Percentiles rank a stretch among this genome's conserved stretches.
Conservation (phyloP, 2,329 filamentous ascomycete species). For the Periconia sp. region DNA sequence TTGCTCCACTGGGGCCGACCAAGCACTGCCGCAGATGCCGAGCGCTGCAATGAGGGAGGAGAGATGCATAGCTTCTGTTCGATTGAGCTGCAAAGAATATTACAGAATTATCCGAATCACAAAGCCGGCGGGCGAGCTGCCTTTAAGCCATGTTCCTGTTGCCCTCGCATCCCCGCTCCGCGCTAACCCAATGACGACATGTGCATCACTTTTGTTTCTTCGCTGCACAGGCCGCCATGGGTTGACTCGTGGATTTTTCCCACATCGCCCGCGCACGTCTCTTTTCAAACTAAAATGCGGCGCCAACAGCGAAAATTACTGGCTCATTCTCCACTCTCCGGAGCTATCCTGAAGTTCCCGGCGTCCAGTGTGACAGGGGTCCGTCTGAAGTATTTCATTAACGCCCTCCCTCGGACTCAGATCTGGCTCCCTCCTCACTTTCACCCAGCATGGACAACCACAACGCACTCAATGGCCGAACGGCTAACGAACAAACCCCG, state of each 20-base stretch:
- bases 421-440: conserved; percentile 12
- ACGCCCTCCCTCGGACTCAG: conserved; percentile 3
- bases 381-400: conserved; percentile 1
- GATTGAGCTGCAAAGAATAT: conserved; percentile 21
- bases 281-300: conserved; percentile 5
- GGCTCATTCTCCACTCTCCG: not conserved
- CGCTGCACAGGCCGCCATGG: conserved; percentile 11
- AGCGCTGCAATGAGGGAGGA: conserved; percentile 35
- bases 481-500: conserved; percentile 38
- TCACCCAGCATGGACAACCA: conserved; percentile 20
- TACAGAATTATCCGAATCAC: conserved; percentile 5
- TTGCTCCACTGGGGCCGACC: conserved; percentile 43
- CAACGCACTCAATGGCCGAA: conserved; percentile 11
- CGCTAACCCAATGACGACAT: conserved; percentile 51
- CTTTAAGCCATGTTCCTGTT: conserved; percentile 19
- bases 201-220: too few relatives aligned
- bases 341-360: conserved; percentile 6
- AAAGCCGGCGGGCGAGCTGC: not conserved
- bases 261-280: conserved; percentile 14
- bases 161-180: conserved; percentile 16
- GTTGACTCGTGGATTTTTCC: conserved; percentile 14
- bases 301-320: not conserved
- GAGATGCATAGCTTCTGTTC: conserved; percentile 33
- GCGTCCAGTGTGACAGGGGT: not conserved
- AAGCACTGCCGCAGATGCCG: conserved; percentile 28